These are phyloP conservation scores for Pythium dissotocum DNA, from an alignment of 352 stramenopile species.

Conservation along the genomic window DNA sequence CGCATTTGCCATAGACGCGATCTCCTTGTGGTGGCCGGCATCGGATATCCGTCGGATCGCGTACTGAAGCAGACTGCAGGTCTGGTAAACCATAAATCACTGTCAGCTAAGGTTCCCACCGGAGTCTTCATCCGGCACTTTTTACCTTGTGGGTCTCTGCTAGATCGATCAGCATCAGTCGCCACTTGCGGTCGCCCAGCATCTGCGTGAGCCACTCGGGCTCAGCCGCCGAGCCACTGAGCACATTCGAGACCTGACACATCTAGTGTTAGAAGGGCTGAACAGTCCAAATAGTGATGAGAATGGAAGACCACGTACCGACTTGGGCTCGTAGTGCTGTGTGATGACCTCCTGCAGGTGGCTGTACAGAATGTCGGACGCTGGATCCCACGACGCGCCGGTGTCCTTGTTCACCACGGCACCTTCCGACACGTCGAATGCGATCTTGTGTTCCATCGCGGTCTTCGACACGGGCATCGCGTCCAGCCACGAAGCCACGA, in stretches of 20 bases:
- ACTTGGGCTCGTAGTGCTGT: slow-evolving; percentile 82
- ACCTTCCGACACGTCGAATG: slow-evolving; percentile 70
- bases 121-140: background rate
- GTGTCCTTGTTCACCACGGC: slow-evolving; percentile 55
- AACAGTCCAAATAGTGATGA: background rate
- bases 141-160: slow-evolving; percentile 82
- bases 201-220: slow-evolving; percentile 86
- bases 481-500: slow-evolving; percentile 85
- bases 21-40: slow-evolving; percentile 86
- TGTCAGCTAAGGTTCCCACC: no score
- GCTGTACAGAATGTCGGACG: slow-evolving; percentile 77
- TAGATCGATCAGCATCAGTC: slow-evolving; percentile 83
- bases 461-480: slow-evolving; percentile 57
- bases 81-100: slow-evolving; percentile 32
- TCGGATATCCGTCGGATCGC: slow-evolving; percentile 85
- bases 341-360: slow-evolving; percentile 77
- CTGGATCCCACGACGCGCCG: slow-evolving; percentile 69
- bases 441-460: slow-evolving; percentile 71
- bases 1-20: slow-evolving; percentile 81
- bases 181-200: slow-evolving; percentile 80
- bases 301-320: slow-evolving; percentile 35
- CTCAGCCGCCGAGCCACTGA: slow-evolving; percentile 74
- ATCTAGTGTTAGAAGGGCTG: slow-evolving; percentile 2
- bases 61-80: slow-evolving; percentile 82
- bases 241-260: slow-evolving; percentile 72